Evolutionary conservation across 331 rosid genomes (phyloP), one percentile per base, ranked within the genome.

Genomic region (Malus hybrid): DNA sequence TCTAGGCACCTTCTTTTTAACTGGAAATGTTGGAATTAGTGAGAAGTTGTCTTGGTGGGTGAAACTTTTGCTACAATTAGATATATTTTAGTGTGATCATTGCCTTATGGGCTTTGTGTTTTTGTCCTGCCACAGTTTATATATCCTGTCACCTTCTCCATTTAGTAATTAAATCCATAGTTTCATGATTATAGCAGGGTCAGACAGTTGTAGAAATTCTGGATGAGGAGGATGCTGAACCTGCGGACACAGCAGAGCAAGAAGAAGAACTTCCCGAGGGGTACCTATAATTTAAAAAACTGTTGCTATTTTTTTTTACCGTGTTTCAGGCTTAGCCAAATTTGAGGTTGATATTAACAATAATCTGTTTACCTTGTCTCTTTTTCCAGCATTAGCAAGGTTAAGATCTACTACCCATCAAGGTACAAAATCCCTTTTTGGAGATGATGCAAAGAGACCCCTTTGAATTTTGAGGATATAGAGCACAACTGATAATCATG

Each of bases 391-490:
- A 78, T 84, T 79, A 87, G 86, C 80, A 96, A 86, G 19, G 78
- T 90, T n/a, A 90, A 71, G 84, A 90, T 90, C 79, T 90, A 88
- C 86, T 95, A 89, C 75, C 99, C 99, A 34, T 87, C 97, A 77
- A 88, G 99, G 99, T 95, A 87, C 70, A 63, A 52, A 46, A 62
- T 54, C 57, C 29, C 15, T 76, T 66, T 65, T n/a, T 68, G 73
- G 44, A 72, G 42, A 33, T 13, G 54, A 79, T 67, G 65, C 60
- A 29, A 9, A 57, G 2, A 67, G n/a, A 29, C 32, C 34, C 73
- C 57, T 59, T 67, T 44, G 39, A 52, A 57, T 44, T 3, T 68
- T 67, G 33, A 34, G 44, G 32, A 62, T 76, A 54, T 54, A 20
- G 33, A 32, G 19, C 15, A 73, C 32, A 14, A 22, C 20, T 48